A percentile compares a stretch with the other conserved stretches of the same genome.
Evolutionary conservation across 2,329 filamentous ascomycete genomes (phyloP).

Genomic region (Arachnopeziza araneosa): DNA sequence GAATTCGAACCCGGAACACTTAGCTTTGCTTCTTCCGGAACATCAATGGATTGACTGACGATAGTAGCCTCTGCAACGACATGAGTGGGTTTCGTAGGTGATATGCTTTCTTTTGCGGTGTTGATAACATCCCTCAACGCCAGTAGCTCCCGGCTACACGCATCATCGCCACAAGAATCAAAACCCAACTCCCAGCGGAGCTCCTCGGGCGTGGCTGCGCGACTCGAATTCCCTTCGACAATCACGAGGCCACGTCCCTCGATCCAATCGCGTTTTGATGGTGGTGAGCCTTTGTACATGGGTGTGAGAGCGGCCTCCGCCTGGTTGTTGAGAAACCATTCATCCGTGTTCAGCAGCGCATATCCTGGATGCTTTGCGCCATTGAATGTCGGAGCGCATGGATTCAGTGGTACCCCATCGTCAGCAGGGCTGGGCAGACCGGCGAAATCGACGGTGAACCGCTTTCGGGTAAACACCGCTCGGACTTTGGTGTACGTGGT

Average conservation of each 20-base stretch:
- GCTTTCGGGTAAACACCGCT: neutral
- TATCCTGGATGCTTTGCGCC: neutral
- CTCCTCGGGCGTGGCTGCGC: neutral
- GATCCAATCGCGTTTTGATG: neutral
- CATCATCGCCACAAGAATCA: slow-evolving; percentile 3
- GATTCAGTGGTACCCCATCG: neutral
- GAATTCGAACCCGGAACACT: neutral
- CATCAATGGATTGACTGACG: neutral
- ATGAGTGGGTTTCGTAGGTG: neutral
- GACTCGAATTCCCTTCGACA: neutral
- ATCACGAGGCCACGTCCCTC: neutral
- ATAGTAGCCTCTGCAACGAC: neutral
- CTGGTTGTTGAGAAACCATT: neutral
- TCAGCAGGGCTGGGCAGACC: neutral
- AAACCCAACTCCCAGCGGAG: slow-evolving; percentile 2
- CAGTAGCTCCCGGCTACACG: neutral
- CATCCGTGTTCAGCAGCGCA: neutral
- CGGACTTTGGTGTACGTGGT: neutral
- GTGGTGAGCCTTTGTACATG: neutral
- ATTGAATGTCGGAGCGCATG: neutral
- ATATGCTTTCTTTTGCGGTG: neutral
- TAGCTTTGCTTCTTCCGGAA: neutral
- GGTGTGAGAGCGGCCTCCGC: neutral
- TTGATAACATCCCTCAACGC: neutral
- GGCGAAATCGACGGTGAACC: neutral